Percentiles rank a stretch among this genome's conserved stretches.
phyloP scores from a whole-genome alignment of 1,284 basidiomycete genomes.

The Trametes sp. region DNA sequence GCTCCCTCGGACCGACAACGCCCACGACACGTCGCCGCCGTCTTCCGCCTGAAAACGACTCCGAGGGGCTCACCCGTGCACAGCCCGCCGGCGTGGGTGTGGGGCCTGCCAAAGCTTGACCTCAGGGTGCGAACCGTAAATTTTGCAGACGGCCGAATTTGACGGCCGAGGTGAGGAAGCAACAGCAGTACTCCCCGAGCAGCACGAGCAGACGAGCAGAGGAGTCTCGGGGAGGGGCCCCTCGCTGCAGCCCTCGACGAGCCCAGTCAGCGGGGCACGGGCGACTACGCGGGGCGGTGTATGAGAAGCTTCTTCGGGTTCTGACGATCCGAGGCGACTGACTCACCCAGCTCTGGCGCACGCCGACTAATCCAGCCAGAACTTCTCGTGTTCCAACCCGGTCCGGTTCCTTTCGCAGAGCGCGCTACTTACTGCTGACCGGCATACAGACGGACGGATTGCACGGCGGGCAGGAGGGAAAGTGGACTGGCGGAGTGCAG shows the following conservation, averaged over 20 bases:
- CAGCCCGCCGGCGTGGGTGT: background rate
- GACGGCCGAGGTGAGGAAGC: background rate
- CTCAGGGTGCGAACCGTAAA: background rate
- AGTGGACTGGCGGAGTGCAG: too few species aligned
- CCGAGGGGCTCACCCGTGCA: background rate
- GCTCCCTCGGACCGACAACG: background rate
- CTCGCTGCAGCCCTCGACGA: background rate
- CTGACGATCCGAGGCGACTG: slow-evolving; percentile 30
- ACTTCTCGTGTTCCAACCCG: slow-evolving; percentile 9
- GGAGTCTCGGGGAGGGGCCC: background rate
- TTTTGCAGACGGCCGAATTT: background rate
- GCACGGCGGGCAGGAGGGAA: background rate
- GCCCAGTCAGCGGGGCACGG: slow-evolving; percentile 13
- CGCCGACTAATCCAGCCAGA: slow-evolving; percentile 6
- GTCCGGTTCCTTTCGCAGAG: background rate
- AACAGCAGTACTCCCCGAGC: too few species aligned
- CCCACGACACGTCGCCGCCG: background rate
- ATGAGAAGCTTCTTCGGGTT: slow-evolving; percentile 25
- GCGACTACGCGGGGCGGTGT: slow-evolving; percentile 27
- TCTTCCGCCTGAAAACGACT: background rate
- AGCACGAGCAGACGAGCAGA: background rate
- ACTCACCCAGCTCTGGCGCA: too few species aligned
- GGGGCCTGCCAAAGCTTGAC: slow-evolving; percentile 1
- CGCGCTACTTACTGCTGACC: too few species aligned
- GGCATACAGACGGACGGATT: too few species aligned